These are phyloP conservation scores for Penicillium sp. DNA, from an alignment of 2,329 filamentous ascomycete species.

Conservation along the genomic window DNA sequence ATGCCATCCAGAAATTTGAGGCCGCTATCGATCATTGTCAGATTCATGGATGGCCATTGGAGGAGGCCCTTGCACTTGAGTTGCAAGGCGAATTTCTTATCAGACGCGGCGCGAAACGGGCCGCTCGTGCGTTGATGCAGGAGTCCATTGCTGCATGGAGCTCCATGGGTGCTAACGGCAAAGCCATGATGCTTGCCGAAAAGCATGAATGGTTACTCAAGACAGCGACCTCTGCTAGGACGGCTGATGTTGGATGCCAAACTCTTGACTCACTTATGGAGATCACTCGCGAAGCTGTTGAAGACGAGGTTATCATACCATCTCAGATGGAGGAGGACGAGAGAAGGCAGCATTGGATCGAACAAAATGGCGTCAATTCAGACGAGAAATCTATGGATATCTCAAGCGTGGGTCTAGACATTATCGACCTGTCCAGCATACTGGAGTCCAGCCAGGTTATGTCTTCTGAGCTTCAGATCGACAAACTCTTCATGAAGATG, in stretches of 20 bases:
- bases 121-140: constrained; percentile 58
- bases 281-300: constrained; percentile 34
- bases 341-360: constrained; percentile 44
- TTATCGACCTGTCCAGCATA: constrained; percentile 64
- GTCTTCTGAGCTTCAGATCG: constrained; percentile 64
- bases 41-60: constrained; percentile 57
- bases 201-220: constrained; percentile 64
- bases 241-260: constrained; percentile 58
- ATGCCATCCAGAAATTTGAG: constrained; percentile 53
- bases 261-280: constrained; percentile 53
- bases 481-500: constrained; percentile 63
- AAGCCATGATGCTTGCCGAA: constrained; percentile 56
- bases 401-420: constrained; percentile 52
- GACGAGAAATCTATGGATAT: constrained; percentile 40
- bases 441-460: constrained; percentile 65
- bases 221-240: constrained; percentile 52
- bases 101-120: constrained; percentile 57
- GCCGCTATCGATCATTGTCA: constrained; percentile 62
- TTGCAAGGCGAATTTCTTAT: constrained; percentile 61
- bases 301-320: constrained; percentile 31
- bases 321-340: constrained; percentile 41
- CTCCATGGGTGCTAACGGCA: constrained; percentile 59
- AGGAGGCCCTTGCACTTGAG: constrained; percentile 61
- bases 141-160: constrained; percentile 62
- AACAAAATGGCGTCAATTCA: constrained; percentile 40